Percentiles rank a stretch among this genome's conserved stretches.
These are phyloP conservation scores for Mucor velutinosus DNA, from an alignment of 371 early-diverging fungal species.

Conservation along the genomic window DNA sequence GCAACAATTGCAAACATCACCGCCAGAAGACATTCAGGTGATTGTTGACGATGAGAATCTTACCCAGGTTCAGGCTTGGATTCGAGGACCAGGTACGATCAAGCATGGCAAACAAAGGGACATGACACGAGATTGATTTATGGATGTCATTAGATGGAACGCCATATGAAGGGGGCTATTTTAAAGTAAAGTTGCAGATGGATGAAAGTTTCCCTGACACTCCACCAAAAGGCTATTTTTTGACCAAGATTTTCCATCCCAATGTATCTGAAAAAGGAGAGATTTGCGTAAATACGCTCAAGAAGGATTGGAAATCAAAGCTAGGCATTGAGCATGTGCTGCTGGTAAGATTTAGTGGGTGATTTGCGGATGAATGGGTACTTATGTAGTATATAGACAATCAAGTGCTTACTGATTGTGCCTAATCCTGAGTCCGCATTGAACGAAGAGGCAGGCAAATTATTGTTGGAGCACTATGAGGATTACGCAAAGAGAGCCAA, in stretches of 20 bases:
- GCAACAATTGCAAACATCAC: conserved; percentile 49
- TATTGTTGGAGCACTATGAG: conserved; percentile 85
- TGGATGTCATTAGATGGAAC: conserved; percentile 55
- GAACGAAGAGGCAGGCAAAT: conserved; percentile 89
- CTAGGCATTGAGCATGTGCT: conserved; percentile 81
- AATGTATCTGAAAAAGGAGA: conserved; percentile 87
- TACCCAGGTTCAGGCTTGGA: conserved; percentile 80
- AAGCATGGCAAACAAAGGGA: not conserved
- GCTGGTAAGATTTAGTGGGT: conserved; percentile 52
- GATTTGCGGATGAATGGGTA: not conserved
- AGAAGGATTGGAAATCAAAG: conserved; percentile 90
- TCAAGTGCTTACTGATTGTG: conserved; percentile 90
- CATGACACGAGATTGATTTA: too few species aligned
- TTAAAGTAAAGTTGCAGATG: conserved; percentile 65
- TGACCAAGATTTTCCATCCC: conserved; percentile 93
- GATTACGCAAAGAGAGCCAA: conserved; percentile 78
- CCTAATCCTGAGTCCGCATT: conserved; percentile 94
- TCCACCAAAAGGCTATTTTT: conserved; percentile 82
- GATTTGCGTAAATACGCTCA: conserved; percentile 91
- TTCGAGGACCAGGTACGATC: conserved; percentile 80
- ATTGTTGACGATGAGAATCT: conserved; percentile 71
- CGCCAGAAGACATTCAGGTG: conserved; percentile 81
- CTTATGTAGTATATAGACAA: conserved; percentile 51
- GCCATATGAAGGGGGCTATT: conserved; percentile 80
- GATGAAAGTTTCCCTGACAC: conserved; percentile 68